phyloP scores from a whole-genome alignment of 176 grass and related monocot species.

The Luzula sylvatica region DNA sequence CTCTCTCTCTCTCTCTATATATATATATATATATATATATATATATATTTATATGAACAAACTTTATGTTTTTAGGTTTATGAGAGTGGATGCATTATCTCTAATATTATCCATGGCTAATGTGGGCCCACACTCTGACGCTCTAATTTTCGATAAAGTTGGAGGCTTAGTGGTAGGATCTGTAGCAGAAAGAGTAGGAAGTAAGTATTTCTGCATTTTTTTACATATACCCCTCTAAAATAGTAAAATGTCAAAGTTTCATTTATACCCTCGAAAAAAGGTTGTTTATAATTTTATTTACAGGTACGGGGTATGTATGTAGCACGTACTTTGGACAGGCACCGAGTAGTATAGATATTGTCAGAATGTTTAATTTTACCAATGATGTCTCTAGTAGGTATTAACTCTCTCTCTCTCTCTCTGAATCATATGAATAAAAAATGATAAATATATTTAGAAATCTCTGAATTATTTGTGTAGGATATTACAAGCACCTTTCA shows the following conservation, averaged over 20 bases:
- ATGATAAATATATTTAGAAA: no score
- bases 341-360: slow-evolving; percentile 58
- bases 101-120: slow-evolving; percentile 86
- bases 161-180: slow-evolving; percentile 76
- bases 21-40: no score
- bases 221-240: not conserved
- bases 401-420: slow-evolving; percentile 5
- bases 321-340: slow-evolving; percentile 61
- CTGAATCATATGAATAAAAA: no score
- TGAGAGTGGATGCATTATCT: slow-evolving; percentile 79
- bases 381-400: slow-evolving; percentile 60
- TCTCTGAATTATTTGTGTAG: slow-evolving; percentile 40
- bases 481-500: slow-evolving; percentile 65
- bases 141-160: slow-evolving; percentile 78
- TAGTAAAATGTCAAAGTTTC: slow-evolving; percentile 3
- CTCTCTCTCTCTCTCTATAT: no score
- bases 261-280: slow-evolving; percentile 3
- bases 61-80: slow-evolving; percentile 55
- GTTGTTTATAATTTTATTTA: slow-evolving; percentile 15
- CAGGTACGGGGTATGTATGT: slow-evolving; percentile 91
- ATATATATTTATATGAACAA: slow-evolving; percentile 12
- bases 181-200: slow-evolving; percentile 84
- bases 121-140: slow-evolving; percentile 76
- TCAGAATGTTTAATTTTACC: slow-evolving; percentile 87
- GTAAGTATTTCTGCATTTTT: slow-evolving; percentile 28